phyloP scores from a whole-genome alignment of 176 grass and related monocot species.

The Lolium multiflorum region DNA sequence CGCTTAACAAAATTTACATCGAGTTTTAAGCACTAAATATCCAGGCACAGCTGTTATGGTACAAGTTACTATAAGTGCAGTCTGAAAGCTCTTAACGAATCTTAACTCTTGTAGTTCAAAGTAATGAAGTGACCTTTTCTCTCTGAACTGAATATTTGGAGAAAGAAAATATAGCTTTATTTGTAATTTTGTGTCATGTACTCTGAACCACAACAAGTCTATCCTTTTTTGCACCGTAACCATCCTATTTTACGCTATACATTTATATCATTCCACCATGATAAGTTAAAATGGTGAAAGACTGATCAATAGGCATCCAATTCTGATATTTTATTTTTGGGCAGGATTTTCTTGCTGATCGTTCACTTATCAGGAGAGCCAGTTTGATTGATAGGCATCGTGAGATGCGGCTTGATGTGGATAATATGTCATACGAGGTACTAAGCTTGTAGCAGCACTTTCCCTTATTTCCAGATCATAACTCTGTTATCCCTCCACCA shows the following conservation, averaged over 20 bases:
- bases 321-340: constrained; percentile 2
- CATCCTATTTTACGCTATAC: neutral
- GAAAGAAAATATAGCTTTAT: constrained; percentile 7
- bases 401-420: constrained; percentile 93
- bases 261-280: neutral
- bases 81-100: neutral
- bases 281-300: neutral
- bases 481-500: neutral
- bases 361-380: constrained; percentile 55
- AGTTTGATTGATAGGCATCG: constrained; percentile 83
- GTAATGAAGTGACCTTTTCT: neutral
- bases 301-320: constrained; percentile 7
- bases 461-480: neutral
- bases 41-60: neutral
- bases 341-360: constrained; percentile 75
- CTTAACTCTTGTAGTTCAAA: neutral
- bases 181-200: neutral
- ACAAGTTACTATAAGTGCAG: constrained; percentile 10
- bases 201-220: neutral
- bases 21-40: neutral
- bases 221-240: neutral
- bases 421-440: constrained; percentile 99
- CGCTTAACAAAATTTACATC: neutral
- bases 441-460: neutral
- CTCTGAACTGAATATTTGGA: constrained; percentile 7